Evolutionary conservation across 768 basidiomycete species (phyloP), one percentile per base, ranked within the genome.

Genomic region (Suillus variegatus): DNA sequence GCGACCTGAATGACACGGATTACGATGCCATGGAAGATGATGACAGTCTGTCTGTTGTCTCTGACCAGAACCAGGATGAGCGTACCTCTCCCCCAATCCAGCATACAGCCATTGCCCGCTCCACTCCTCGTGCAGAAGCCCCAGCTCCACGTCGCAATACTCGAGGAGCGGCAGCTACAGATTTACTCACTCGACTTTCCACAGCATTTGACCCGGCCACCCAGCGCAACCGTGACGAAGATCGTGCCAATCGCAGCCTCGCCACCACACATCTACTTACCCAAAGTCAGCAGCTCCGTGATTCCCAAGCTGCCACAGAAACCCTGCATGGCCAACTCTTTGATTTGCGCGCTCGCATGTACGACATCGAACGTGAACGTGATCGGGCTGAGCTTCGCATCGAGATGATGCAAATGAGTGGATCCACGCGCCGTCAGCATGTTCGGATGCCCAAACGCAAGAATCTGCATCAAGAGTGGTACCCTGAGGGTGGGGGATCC

Each of bases 241-340:
- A 74, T 18, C 67, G 65, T n/a, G 63, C 72, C 12, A 60, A 63
- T 28, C 65, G 44, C 25, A 67, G 72, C 9, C 60, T 77, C 41
- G 71, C 73, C 14, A 72, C 61, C 40, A 69, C 69, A 0, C 76
- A 78, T 32, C 28, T 32, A 51, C 60, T 74, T 18, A 68, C 69
- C 6, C 44, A 76, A n/a, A 66, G 68, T 5, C 68, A 72, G 40
- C 75, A 77, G 62, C 70, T 77, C 40, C 66, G 67, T 25, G 73
- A 77, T 47, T 32, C 69, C 10, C 69, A 74, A 22, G 57, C 66
- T 7, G 65, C 63, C 1, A 65, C 66, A 55, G 68, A 76, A 10
- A 62, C 4, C 6, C 3, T 49, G 12, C 47, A 22, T 1, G 47
- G 47, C 10, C n/a, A 49, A 49, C 47, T 49, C 47, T 49, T 49